Evolutionary conservation across 768 basidiomycete species (phyloP), one percentile per base, ranked within the genome.

Genomic region (Mycena leptocephala): DNA sequence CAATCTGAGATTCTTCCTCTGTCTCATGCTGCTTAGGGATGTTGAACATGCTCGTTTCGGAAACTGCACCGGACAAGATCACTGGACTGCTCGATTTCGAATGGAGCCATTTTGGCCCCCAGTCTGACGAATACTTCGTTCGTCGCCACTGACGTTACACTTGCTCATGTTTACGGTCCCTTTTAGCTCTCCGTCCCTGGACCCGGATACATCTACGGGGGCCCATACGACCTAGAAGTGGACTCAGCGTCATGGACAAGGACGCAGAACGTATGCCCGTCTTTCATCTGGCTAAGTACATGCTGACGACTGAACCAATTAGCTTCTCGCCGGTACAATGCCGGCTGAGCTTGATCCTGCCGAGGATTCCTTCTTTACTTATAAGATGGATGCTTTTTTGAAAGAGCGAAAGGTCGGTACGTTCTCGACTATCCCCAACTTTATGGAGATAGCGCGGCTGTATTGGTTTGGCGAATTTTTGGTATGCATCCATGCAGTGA

Each of bases 391-490:
- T 26, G 55, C 39, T n/a, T 30, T 75, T 10, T 39, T 69, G 22
- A 75, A 70, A 46, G 66, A 61, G 24, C 68, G 68, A 8, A 48
- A 28, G 32, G 51, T 75, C 16, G 67, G 67, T 13, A 63, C 61
- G 10, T 75, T 75, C 37, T 64, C 67, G 22, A 69, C 74, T 2
- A 70, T 75, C 30, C 67, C 74, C 35, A 24, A 75, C 53, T 64
- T 70, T 9, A 13, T 63, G 35, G 53, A 70, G 51, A 58, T 75
- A 20, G 74, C 74, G 37, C 59, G 74, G 13, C 35, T 75, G 39
- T 75, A 75, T 22, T 70, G 68, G 74, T 75, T 75, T 30, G 74
- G 67, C 22, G 74, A 75, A 24, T 51, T 46, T 30, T 16, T 75
- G 59, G 62, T 70, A 33, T 53, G 7, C 24, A 5, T 61, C 7